Evolutionary conservation across 192 early-diverging fungal genomes (phyloP), one percentile per base, ranked within the genome.

Genomic region (Phlyctochytrium bullatum): DNA sequence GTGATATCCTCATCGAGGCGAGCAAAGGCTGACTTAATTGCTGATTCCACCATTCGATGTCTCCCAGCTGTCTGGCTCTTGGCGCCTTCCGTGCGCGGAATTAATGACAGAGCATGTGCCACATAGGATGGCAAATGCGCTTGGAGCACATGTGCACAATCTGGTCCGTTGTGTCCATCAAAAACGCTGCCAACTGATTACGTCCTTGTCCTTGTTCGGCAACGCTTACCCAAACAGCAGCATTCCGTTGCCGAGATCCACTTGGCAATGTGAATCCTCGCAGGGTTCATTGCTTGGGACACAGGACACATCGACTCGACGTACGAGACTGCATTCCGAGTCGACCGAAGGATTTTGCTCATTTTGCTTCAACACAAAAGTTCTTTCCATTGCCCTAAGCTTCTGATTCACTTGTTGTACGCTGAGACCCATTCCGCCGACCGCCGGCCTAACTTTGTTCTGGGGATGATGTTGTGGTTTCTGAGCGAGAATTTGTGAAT

Each of bases 1-100:
- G 69, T 51, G 16, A 83, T 78, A 67, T 84, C 83, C 24, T 52
- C 56, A 61, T 84, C 83, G 29, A 84, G 34, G 25, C 51, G 59
- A 12, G 58, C 35, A 73, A 82, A 84, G 2, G 76, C 83, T 14
- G 54, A 20, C 47, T 72, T 72, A 6, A 84, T 50, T 2, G 83
- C 80, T 20, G 24, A 32, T 2, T 28, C 35, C 34, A 81, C 67
- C 4, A 61, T 54, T 27, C 69, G 20, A n/a, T 69, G 65, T 17
- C 76, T 65, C 30, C 24, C 34, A 27, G n/a, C 40, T 6, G 6
- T 47, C 6, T 47, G 10, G 40, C 40, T 20, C n/a, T n/a, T n/a
- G 20, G 40, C 6, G 40, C 20, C 40, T 47, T 6, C 6, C 40
- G 10, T 6, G 6, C 10, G 40, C 10, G 40, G 40, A 14, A 47